phyloP scores from a whole-genome alignment of 495 filamentous ascomycete genomes.

The Xylaria bambusicola region DNA sequence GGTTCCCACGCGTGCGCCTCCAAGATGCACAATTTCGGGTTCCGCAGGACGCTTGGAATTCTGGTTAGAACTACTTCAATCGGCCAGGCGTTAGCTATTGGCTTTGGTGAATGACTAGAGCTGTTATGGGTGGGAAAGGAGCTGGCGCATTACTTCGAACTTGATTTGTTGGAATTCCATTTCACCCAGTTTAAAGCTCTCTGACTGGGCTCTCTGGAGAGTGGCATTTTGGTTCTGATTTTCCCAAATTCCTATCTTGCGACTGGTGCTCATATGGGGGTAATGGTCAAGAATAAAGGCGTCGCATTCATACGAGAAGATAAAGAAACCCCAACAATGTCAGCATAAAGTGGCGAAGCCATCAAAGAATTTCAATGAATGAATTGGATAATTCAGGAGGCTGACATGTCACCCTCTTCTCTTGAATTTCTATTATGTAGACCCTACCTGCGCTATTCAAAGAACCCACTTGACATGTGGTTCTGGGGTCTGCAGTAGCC shows the following conservation, averaged over 20 bases:
- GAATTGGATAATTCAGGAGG: background rate
- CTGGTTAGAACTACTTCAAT: slow-evolving; percentile 8
- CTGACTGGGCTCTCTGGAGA: slow-evolving; percentile 18
- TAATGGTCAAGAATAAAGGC: too few relatives aligned
- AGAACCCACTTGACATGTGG: slow-evolving; percentile 5
- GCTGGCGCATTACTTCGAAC: slow-evolving; percentile 9
- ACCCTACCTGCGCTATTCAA: background rate
- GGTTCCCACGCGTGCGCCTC: slow-evolving; percentile 33
- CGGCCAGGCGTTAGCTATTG: slow-evolving; percentile 10
- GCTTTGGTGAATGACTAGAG: background rate
- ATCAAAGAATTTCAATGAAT: background rate
- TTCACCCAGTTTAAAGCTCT: slow-evolving; percentile 14
- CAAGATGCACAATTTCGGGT: slow-evolving; percentile 36
- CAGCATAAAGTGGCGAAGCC: background rate
- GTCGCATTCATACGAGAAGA: background rate
- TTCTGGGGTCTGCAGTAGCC: too few relatives aligned
- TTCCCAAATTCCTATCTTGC: background rate
- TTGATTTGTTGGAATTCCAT: slow-evolving; percentile 14
- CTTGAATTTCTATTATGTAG: background rate
- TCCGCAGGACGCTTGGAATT: slow-evolving; percentile 12
- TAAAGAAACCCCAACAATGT: background rate
- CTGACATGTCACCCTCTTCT: background rate
- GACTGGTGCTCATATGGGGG: too few relatives aligned
- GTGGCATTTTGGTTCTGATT: slow-evolving; percentile 7
- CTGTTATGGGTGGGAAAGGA: background rate